Percentiles rank a stretch among this genome's conserved stretches.
phyloP scores from a whole-genome alignment of 176 grass and related monocot species.

The Carex parvula region DNA sequence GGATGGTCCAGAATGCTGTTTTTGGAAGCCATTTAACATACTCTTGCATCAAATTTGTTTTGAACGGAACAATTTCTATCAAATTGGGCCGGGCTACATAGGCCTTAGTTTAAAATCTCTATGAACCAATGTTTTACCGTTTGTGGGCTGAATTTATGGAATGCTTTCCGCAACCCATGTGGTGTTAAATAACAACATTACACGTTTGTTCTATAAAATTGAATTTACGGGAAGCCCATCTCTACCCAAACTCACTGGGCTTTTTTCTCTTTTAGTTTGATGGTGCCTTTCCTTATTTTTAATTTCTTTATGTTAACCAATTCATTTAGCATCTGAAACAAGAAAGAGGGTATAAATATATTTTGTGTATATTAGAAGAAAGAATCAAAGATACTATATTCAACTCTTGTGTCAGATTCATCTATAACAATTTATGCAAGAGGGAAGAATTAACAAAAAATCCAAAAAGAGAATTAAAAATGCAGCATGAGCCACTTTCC shows the following conservation, averaged over 20 bases:
- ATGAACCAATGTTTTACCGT: background rate
- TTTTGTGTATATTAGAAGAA: background rate
- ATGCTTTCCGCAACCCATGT: too few relatives aligned
- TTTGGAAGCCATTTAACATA: too few relatives aligned
- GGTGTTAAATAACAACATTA: too few relatives aligned
- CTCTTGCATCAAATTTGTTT: too few relatives aligned
- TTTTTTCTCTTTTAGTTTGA: background rate
- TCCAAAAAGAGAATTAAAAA: background rate
- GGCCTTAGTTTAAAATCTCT: too few relatives aligned
- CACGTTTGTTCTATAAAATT: too few relatives aligned
- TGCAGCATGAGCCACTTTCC: background rate
- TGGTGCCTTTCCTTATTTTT: background rate
- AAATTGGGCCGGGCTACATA: too few relatives aligned
- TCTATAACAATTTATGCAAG: slow-evolving; percentile 5
- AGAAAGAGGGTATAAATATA: background rate
- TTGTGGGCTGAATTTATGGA: background rate
- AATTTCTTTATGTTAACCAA: background rate
- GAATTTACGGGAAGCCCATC: too few relatives aligned
- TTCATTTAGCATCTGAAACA: background rate
- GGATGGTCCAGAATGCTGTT: too few relatives aligned
- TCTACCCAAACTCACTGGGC: too few relatives aligned
- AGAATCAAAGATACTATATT: background rate
- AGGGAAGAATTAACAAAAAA: background rate
- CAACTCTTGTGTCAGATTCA: background rate
- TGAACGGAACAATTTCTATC: too few relatives aligned